Conservation (phyloP, 441 rosid genomes). For the Erodium texanum region DNA sequence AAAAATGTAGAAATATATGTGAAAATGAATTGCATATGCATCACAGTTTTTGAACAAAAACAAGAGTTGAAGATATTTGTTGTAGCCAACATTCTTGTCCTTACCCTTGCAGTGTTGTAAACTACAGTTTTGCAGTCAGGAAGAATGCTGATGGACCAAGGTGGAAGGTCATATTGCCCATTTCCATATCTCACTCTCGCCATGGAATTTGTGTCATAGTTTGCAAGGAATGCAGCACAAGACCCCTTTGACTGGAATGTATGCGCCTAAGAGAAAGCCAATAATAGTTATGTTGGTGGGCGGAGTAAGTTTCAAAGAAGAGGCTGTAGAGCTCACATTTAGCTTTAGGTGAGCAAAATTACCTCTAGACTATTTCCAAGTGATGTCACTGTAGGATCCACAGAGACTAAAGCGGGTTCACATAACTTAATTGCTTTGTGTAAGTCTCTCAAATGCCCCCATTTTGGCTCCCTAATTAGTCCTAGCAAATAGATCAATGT, state of each 20-base stretch:
- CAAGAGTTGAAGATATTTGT: slow-evolving; percentile 11
- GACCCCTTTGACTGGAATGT: slow-evolving; percentile 64
- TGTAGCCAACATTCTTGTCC: not conserved
- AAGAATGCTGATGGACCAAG: slow-evolving; percentile 95
- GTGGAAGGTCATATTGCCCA: slow-evolving; percentile 89
- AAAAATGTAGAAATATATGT: not conserved
- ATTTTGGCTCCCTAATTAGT: slow-evolving; percentile 83
- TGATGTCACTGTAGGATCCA: slow-evolving; percentile 72
- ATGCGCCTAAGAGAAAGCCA: slow-evolving; percentile 47
- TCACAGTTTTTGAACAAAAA: not conserved
- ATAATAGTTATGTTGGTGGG: not conserved
- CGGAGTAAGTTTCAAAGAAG: not conserved
- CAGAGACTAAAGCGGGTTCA: slow-evolving; percentile 64
- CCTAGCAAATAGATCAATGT: slow-evolving; percentile 29
- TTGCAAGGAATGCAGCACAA: slow-evolving; percentile 92
- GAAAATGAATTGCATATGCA: not conserved
- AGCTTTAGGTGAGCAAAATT: not conserved
- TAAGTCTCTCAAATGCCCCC: slow-evolving; percentile 89
- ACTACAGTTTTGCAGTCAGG: slow-evolving; percentile 94
- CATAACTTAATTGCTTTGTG: slow-evolving; percentile 89
- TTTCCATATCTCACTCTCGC: slow-evolving; percentile 71
- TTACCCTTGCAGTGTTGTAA: slow-evolving; percentile 94
- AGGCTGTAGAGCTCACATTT: not conserved
- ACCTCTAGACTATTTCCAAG: slow-evolving; percentile 76
- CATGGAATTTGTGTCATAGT: slow-evolving; percentile 73